Evolutionary conservation across 768 basidiomycete species (phyloP), one percentile per base, ranked within the genome.

Genomic region (Kockovaella imperatae): DNA sequence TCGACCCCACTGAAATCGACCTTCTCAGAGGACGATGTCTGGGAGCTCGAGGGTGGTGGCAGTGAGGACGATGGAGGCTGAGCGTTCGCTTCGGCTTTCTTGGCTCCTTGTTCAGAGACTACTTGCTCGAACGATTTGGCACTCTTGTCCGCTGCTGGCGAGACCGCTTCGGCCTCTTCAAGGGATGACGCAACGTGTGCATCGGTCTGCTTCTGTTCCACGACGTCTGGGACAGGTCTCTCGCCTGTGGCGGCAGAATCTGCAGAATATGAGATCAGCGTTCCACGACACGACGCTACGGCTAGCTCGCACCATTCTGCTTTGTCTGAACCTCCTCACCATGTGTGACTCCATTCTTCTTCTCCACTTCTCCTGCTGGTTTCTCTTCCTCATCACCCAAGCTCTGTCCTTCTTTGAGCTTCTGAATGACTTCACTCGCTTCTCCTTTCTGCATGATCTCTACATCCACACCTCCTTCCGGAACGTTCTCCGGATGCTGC

Each of bases 371-470:
- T 20, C 24, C 5, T 24, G 15, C 17, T 18, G 18, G 4, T 24
- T 24, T 21, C 15, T 15, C 41, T 52, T 38, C 35, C 20, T 24
- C 31, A 42, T 41, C 29, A 35, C 42, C 20, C 25, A 15, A 15
- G 40, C 40, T 7, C n/a, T 21, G 4, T 20, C 38, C 20, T 20
- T 52, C 53, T 55, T 68, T 68, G 41, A 71, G 48, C 26, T 57
- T 54, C 23, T 71, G 66, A 35, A 71, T 71, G 31, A 64, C 52
- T 45, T 64, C 65, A 35, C 64, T 65, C 3, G 69, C 69, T 36
- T 68, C 65, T 32, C 57, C 59, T 54, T 71, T 71, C 17, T 57
- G 54, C 45, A 71, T 30, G 4, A 35, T 44, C 3, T 55, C 60
- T 4, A 53, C 50, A 23, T 69, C 60, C 6, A 60, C 23, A 0